Base-by-base conservation (phyloP, 352 stramenopile genomes). In the Phytophthora crassamura region DNA sequence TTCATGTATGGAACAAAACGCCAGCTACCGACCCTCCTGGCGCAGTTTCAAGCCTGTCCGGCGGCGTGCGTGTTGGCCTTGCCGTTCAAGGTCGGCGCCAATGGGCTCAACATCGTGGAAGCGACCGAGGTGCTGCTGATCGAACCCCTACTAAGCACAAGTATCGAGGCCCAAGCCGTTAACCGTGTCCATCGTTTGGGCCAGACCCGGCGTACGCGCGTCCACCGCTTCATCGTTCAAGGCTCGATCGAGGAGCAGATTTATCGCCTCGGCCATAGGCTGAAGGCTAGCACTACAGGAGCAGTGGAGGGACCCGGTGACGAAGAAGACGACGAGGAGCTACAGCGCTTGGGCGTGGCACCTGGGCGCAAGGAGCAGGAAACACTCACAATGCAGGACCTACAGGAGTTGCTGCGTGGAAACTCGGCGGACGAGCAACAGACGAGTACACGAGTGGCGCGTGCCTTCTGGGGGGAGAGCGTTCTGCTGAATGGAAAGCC, bases 101-200 rank as follows among this genome's bases (percentile, higher is more conserved):
- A 97, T 59, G 93, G 94, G 8, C 74, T 98, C n/a, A 98, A 96
- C 54, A 70, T 98, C 2, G 76, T 97, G 7, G 90, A 98, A 43
- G 92, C 92, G n/a, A 97, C 82, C 2, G 90, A 98, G 53, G 83
- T 97, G 4, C 77, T 98, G 52, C 86, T 98, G 30, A 64, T 98
- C n/a, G 91, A 98, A 56, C 92, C 92, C 7, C 67, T 97, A 5
- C 63, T 98, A 42, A 97, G 97, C 64, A 66, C 64, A 16, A 88
- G 82, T 34, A 85, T 97, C 8, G 92, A 98, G 65, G 72, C 69
- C 8, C 90, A 97, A 64, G 90, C 90, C 30, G 94, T 98, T 43
- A 96, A 93, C 63, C 84, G 92, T 41, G 86, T 97, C 20, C 91
- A 98, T 72, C 88, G 92, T 11, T 91, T 98, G 56, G 94, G 94